Evolutionary conservation across 352 stramenopile species (phyloP), one percentile per base, ranked within the genome.

Genomic region (Globisporangium ultimum): DNA sequence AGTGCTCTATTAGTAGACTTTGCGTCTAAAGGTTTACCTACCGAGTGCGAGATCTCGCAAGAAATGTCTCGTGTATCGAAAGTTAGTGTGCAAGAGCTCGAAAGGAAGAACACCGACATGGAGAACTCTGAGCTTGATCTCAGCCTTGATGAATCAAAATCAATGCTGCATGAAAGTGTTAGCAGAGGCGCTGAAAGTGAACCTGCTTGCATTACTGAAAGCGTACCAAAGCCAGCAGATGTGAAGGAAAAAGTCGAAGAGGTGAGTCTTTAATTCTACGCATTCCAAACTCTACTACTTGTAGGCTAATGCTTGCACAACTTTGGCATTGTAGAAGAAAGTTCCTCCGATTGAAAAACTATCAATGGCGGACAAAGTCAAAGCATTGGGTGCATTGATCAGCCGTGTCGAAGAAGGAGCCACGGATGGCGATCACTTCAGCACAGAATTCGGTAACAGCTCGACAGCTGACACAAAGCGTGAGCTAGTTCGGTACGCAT

Each of bases 391-490:
- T 28, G 71, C 70, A 38, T 63, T 93, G 18, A 78, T 87, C 20
- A 59, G 61, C 21, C 79, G 81, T 3, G 74, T 89, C 10, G 84
- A 93, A 72, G 77, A 84, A 61, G 77, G 79, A 15, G 68, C 72
- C 6, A 67, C 49, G 6, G 80, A 89, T 46, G 81, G 81, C 32
- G 81, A 93, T 24, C 73, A 67, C 4, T 53, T 88, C 48, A 66
- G 61, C 13, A 50, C 38, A 3, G 55, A 46, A 10, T 43, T 43
- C 0, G 68, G 69, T 17, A 71, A 48, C 8, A 68, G 63, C 1
- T 80, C 74, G 20, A 68, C 74, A n/a, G 67, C 55, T 3, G 76
- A 87, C 4, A 84, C 81, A n/a, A 91, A 90, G 57, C 78, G 73
- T 10, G 81, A 93, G 28, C 60, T 93, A 9, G 34, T 91, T 20